Percentiles rank a stretch among this genome's conserved stretches.
These are phyloP conservation scores for Colletotrichum abscissum DNA, from an alignment of 2,329 filamentous ascomycete genomes.

Conservation along the genomic window DNA sequence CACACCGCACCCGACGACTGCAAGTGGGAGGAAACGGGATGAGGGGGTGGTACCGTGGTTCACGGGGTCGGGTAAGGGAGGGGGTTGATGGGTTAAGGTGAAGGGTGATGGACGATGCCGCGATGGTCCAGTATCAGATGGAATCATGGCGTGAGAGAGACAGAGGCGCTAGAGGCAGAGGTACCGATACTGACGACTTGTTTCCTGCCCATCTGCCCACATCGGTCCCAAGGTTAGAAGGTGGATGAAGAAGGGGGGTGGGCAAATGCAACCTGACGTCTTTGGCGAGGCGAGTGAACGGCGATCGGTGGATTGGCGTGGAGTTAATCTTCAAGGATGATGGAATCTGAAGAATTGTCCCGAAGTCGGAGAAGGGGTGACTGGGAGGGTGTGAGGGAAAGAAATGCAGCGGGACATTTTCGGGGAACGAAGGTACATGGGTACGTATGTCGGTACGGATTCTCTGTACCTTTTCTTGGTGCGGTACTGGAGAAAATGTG, in stretches of 20 bases:
- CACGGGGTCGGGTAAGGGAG: neutral
- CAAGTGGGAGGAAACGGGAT: neutral
- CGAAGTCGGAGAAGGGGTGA: neutral
- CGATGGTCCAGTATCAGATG: neutral
- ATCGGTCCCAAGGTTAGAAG: neutral
- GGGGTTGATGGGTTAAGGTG: neutral
- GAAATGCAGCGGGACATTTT: neutral
- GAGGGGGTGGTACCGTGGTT: conserved; percentile 1
- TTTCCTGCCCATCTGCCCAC: neutral
- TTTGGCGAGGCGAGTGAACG: conserved; percentile 12
- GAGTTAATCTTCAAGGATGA: conserved; percentile 1
- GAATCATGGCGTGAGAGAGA: conserved; percentile 7
- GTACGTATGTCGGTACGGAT: too few relatives aligned
- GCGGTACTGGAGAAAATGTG: conserved; percentile 15
- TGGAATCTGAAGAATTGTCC: neutral
- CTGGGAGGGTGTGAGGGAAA: neutral
- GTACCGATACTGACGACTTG: conserved; percentile 1
- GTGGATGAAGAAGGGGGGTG: conserved; percentile 1
- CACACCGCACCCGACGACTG: neutral
- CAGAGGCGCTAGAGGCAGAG: neutral
- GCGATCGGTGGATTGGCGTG: conserved; percentile 11
- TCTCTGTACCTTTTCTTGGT: too few relatives aligned
- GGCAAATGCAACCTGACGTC: conserved; percentile 30
- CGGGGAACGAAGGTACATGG: neutral
- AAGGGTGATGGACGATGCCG: neutral